Conservation (phyloP, 2,329 filamentous ascomycete species). For the Fusarium continuum region DNA sequence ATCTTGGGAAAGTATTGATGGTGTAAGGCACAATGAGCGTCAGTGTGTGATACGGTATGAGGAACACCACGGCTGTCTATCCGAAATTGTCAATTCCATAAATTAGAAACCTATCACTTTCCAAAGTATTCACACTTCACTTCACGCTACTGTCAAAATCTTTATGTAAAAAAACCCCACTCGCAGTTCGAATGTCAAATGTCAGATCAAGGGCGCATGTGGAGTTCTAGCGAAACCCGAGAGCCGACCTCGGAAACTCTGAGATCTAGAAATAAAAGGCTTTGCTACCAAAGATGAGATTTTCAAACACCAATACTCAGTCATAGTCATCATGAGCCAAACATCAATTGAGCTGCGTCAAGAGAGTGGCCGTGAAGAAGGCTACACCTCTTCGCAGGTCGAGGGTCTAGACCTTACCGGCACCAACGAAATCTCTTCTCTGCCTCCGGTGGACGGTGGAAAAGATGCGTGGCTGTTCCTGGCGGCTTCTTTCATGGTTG, state of each 20-base stretch:
- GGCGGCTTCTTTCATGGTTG: conserved; percentile 45
- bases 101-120: no score
- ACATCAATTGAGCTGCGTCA: conserved; percentile 1
- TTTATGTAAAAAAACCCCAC: conserved; percentile 3
- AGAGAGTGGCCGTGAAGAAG: neutral
- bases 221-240: neutral
- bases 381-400: neutral
- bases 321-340: neutral
- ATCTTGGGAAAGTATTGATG: no score
- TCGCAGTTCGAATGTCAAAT: neutral
- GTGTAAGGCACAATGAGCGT: no score
- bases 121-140: no score
- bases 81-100: no score
- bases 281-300: neutral
- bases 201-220: conserved; percentile 8
- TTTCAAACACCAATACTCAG: fast-evolving
- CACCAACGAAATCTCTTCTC: neutral
- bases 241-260: neutral
- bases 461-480: conserved; percentile 50
- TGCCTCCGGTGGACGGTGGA: conserved; percentile 46
- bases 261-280: neutral
- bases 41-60: no score
- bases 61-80: no score
- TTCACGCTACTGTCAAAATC: no score
- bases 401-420: neutral